These are phyloP conservation scores for Heliamphora exappendiculata DNA, from an alignment of 148 eudicot genomes.

Conservation along the genomic window DNA sequence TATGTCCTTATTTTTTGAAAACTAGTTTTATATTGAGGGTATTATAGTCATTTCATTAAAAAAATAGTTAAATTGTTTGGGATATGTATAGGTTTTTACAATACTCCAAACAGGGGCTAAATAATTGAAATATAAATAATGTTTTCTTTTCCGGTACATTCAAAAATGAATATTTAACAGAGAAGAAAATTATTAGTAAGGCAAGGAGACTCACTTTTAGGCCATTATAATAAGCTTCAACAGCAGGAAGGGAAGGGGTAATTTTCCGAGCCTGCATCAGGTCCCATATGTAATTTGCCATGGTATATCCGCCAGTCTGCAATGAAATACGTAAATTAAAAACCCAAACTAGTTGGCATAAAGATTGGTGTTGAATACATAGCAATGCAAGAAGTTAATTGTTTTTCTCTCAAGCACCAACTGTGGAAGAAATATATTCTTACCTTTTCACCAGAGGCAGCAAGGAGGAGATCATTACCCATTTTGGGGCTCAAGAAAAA, in stretches of 20 bases:
- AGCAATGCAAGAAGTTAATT: not conserved
- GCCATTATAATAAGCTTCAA: slow-evolving; percentile 68
- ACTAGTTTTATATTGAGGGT: too few relatives aligned
- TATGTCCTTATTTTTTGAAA: too few relatives aligned
- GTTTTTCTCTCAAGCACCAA: not conserved
- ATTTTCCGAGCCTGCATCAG: slow-evolving; percentile 60
- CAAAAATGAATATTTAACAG: not conserved
- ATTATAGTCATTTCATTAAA: too few relatives aligned
- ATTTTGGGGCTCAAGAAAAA: slow-evolving; percentile 36
- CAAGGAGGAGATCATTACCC: slow-evolving; percentile 68
- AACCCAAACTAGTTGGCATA: not conserved
- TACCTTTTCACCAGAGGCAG: slow-evolving; percentile 90
- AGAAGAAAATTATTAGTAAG: not conserved
- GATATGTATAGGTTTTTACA: too few relatives aligned
- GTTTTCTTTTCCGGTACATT: not conserved
- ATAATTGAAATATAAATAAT: not conserved
- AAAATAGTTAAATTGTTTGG: too few relatives aligned
- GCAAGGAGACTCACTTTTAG: slow-evolving; percentile 55
- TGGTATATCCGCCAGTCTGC: slow-evolving; percentile 73
- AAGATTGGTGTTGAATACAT: not conserved
- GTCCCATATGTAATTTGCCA: slow-evolving; percentile 83
- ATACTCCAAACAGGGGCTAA: too few relatives aligned
- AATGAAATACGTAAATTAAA: slow-evolving; percentile 8
- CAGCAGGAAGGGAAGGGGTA: slow-evolving; percentile 49
- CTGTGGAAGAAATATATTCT: not conserved